These are phyloP conservation scores for Solanum hybrid DNA, from an alignment of 305 asterid species.

Conservation along the genomic window DNA sequence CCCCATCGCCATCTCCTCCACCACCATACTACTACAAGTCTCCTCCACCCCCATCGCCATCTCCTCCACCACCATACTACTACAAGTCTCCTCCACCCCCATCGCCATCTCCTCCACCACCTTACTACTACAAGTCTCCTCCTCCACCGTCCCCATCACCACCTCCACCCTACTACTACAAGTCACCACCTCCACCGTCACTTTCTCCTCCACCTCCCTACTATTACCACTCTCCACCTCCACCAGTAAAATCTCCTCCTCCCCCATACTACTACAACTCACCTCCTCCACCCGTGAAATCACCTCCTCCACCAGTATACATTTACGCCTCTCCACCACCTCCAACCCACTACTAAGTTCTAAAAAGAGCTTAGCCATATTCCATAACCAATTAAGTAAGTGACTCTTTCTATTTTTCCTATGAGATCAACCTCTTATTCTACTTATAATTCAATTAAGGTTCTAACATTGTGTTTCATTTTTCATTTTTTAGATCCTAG, in stretches of 20 bases:
- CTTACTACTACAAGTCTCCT: background rate
- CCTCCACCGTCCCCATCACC: background rate
- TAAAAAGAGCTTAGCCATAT: background rate
- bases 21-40: background rate
- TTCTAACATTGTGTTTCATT: background rate
- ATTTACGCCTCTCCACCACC: constrained; percentile 4
- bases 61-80: background rate
- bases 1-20: background rate
- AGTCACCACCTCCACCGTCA: background rate
- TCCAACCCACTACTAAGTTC: background rate
- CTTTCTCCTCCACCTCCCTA: background rate
- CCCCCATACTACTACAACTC: background rate
- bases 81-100: background rate
- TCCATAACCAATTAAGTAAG: background rate
- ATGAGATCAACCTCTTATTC: background rate
- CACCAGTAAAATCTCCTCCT: background rate
- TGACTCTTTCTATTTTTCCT: background rate
- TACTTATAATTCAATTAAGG: background rate
- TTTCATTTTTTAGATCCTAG: background rate
- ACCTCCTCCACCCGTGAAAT: background rate
- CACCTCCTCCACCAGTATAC: background rate
- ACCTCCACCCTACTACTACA: background rate
- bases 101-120: background rate
- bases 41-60: background rate
- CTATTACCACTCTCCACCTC: constrained; percentile 1